Base-by-base conservation (phyloP, 495 filamentous ascomycete species). In the Neurospora sp. region DNA sequence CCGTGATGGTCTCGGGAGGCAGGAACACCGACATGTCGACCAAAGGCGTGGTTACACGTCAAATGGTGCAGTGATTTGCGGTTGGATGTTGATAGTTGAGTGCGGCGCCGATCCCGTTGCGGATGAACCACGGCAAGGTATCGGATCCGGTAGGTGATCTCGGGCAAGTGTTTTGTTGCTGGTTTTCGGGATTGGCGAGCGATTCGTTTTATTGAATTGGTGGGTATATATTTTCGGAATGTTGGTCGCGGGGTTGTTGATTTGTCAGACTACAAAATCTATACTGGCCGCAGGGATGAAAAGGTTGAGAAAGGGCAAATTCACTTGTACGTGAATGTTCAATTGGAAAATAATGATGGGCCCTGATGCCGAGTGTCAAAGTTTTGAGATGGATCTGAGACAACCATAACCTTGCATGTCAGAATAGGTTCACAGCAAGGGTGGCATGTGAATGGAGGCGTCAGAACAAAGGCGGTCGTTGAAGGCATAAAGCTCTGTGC, bases 1-100 rank as follows among this genome's bases (percentile, higher is more conserved):
- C 82, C 38, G 83, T 82, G 79, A 88, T 85, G 12, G 81, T 78
- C 65, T 82, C 78, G 10, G 87, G 87, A 10, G 87, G 86, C n/a
- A 85, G 75, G 38, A 31, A 65, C 35, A 27, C 59, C 71, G 85
- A 84, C 85, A 87, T 86, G 71, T 38, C 74, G 68, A 74, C 48
- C 40, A 14, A 59, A 59, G 20, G 20, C 9, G 48, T 27, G 10
- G 20, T 42, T 35, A 9, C 37, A 20, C 35, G 69, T 35, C 31
- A 39, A 14, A 9, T 45, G 14, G 4, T 8, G 38, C 10, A 27
- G 48, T 3, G 48, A 9, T 27, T 27, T 59, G 10, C 48, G 48
- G 31, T 35, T 35, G 53, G 14, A 8, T 18, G 27, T 9, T 65
- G 53, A 18, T 65, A 35, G 27, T 37, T 18, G 27, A 65, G 22